A percentile compares a stretch with the other conserved stretches of the same genome.
phyloP scores from a whole-genome alignment of 2,329 filamentous ascomycete genomes.

The Exophiala aquamarina region DNA sequence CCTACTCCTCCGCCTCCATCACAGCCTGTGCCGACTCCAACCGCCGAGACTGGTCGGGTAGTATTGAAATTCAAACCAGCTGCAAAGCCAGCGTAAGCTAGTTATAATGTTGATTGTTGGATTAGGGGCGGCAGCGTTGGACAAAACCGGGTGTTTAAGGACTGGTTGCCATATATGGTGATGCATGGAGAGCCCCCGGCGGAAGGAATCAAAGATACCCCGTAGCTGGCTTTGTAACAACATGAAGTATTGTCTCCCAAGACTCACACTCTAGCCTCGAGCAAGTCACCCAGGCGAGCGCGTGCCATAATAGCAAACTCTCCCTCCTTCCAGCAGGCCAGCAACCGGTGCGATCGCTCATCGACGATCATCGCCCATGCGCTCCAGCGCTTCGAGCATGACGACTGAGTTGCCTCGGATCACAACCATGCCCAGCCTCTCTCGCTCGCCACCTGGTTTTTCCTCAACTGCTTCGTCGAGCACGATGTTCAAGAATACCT shows the following conservation, averaged over 20 bases:
- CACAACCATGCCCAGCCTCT: constrained; percentile 88
- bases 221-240: constrained; percentile 5
- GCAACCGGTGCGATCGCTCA: not conserved
- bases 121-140: too few relatives aligned
- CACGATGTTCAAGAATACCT: constrained; percentile 98
- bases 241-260: constrained; percentile 21
- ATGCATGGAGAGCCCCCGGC: too few relatives aligned
- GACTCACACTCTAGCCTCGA: constrained; percentile 10
- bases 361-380: constrained; percentile 27
- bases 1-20: constrained; percentile 32
- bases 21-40: constrained; percentile 32
- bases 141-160: too few relatives aligned
- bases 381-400: constrained; percentile 70
- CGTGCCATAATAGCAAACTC: too few relatives aligned
- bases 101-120: too few relatives aligned
- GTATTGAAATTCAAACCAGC: constrained; percentile 46
- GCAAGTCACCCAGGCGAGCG: too few relatives aligned
- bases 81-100: too few relatives aligned
- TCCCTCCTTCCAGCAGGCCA: too few relatives aligned
- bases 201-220: constrained; percentile 4
- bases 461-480: constrained; percentile 96
- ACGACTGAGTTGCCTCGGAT: constrained; percentile 98
- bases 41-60: constrained; percentile 35
- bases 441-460: constrained; percentile 87
- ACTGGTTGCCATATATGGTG: too few relatives aligned